Percentiles rank a stretch among this genome's conserved stretches.
Evolutionary conservation across 768 basidiomycete genomes (phyloP).

Genomic region (Xanthoconium stramineum): DNA sequence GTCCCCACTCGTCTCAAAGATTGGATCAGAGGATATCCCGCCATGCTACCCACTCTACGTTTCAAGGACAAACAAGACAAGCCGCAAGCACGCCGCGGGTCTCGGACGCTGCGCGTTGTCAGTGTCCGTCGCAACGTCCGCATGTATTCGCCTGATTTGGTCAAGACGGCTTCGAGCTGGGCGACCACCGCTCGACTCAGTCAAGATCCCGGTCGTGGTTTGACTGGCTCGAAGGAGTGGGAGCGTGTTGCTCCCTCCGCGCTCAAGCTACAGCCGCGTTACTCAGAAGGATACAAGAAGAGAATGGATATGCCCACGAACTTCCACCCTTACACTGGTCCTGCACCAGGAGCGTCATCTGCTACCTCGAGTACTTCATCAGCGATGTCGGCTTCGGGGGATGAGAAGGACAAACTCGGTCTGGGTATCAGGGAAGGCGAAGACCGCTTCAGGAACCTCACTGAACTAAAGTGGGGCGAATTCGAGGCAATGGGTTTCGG

Average conservation of each 20-base stretch:
- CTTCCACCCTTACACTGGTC: conserved; percentile 50
- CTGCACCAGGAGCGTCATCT: conserved; percentile 34
- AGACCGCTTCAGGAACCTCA: conserved; percentile 74
- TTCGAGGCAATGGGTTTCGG: conserved; percentile 86
- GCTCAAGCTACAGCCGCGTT: conserved; percentile 60
- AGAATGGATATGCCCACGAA: conserved; percentile 64
- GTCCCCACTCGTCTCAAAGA: conserved; percentile 85
- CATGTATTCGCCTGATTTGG: conserved; percentile 84
- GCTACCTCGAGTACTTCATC: conserved; percentile 42
- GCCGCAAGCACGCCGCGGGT: conserved; percentile 70
- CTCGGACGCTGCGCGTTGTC: conserved; percentile 72
- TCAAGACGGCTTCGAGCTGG: conserved; percentile 60
- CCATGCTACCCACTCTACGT: conserved; percentile 66
- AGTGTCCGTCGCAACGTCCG: conserved; percentile 78
- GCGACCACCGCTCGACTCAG: conserved; percentile 32
- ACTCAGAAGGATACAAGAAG: conserved; percentile 74
- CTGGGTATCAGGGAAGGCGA: conserved; percentile 46
- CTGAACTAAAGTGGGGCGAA: conserved; percentile 88
- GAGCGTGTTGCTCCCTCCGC: conserved; percentile 63
- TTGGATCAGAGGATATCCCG: conserved; percentile 88
- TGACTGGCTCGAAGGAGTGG: conserved; percentile 72
- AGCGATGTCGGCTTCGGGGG: conserved; percentile 31
- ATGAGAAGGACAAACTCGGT: conserved; percentile 30
- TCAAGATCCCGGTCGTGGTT: conserved; percentile 28
- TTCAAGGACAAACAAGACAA: conserved; percentile 45